phyloP scores from a whole-genome alignment of 371 early-diverging fungal genomes.

The Rhizomucor pusillus region DNA sequence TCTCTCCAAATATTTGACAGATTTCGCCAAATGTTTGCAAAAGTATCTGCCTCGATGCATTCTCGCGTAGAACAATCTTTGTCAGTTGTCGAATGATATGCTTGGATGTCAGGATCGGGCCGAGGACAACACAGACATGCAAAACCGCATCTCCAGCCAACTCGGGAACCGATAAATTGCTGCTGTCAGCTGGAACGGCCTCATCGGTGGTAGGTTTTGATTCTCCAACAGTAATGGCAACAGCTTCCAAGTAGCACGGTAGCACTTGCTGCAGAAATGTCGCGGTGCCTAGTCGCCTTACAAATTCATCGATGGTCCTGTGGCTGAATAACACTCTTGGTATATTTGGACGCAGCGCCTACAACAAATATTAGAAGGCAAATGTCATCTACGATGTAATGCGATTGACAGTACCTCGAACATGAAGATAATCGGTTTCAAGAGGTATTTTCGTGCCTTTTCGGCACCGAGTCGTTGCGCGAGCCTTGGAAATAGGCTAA shows the following conservation, averaged over 20 bases:
- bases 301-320: slow-evolving; percentile 46
- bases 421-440: slow-evolving; percentile 59
- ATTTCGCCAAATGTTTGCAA: slow-evolving; percentile 49
- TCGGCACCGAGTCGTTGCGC: slow-evolving; percentile 59
- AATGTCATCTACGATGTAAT: not conserved
- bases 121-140: slow-evolving; percentile 52
- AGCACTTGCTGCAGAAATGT: slow-evolving; percentile 61
- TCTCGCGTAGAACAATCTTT: slow-evolving; percentile 54
- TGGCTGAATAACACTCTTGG: slow-evolving; percentile 51
- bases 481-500: slow-evolving; percentile 57
- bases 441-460: slow-evolving; percentile 45
- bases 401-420: slow-evolving; percentile 55
- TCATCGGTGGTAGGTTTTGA: not conserved
- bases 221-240: slow-evolving; percentile 26
- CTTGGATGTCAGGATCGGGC: slow-evolving; percentile 61
- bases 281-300: slow-evolving; percentile 52
- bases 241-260: slow-evolving; percentile 60
- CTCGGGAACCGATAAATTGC: slow-evolving; percentile 16
- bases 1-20: slow-evolving; percentile 58
- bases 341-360: slow-evolving; percentile 54
- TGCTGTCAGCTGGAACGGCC: slow-evolving; percentile 1
- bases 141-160: slow-evolving; percentile 51
- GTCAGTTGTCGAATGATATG: slow-evolving; percentile 61
- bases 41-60: slow-evolving; percentile 33
- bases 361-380: not conserved